Evolutionary conservation across 75 land plant species (phyloP).

Genomic region (Pinus tabuliformis): DNA sequence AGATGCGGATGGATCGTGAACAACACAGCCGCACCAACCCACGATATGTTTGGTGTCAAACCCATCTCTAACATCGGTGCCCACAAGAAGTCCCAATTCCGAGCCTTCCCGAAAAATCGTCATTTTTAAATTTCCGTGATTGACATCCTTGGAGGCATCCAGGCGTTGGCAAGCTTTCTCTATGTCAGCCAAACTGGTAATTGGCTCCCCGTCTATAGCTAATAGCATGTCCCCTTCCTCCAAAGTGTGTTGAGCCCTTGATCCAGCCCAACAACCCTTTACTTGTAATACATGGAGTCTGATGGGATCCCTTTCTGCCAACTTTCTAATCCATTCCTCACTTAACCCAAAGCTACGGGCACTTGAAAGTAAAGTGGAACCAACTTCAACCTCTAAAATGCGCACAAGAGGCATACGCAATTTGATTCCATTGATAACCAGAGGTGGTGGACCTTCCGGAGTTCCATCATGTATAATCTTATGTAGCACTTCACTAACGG

Average conservation of each 20-base stretch:
- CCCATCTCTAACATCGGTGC: conserved; percentile 85
- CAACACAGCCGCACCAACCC: too few relatives aligned
- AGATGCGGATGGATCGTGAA: too few relatives aligned
- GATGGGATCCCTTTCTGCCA: conserved; percentile 77
- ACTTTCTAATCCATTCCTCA: conserved; percentile 79
- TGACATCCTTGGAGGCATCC: conserved; percentile 16
- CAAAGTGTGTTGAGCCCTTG: conserved; percentile 61
- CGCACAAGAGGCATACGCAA: conserved; percentile 77
- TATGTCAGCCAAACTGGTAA: conserved; percentile 77
- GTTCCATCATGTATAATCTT: conserved; percentile 56
- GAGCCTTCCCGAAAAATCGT: conserved; percentile 82
- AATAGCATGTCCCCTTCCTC: conserved; percentile 90
- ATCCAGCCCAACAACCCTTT: conserved; percentile 89
- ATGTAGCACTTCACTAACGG: conserved; percentile 72
- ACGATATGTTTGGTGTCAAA: conserved; percentile 48
- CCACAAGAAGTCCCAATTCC: conserved; percentile 61
- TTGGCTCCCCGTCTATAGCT: conserved; percentile 71
- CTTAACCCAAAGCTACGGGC: conserved; percentile 86
- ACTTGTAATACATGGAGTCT: conserved; percentile 81
- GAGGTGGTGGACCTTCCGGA: conserved; percentile 33
- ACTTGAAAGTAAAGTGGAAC: conserved; percentile 83
- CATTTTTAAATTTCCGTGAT: conserved; percentile 31
- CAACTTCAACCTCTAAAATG: conserved; percentile 81
- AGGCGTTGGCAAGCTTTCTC: conserved; percentile 64
- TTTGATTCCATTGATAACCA: conserved; percentile 66